A percentile compares a stretch with the other conserved stretches of the same genome.
Conservation (phyloP, 2,329 filamentous ascomycete genomes). For the Neopestalotiopsis sp. region DNA sequence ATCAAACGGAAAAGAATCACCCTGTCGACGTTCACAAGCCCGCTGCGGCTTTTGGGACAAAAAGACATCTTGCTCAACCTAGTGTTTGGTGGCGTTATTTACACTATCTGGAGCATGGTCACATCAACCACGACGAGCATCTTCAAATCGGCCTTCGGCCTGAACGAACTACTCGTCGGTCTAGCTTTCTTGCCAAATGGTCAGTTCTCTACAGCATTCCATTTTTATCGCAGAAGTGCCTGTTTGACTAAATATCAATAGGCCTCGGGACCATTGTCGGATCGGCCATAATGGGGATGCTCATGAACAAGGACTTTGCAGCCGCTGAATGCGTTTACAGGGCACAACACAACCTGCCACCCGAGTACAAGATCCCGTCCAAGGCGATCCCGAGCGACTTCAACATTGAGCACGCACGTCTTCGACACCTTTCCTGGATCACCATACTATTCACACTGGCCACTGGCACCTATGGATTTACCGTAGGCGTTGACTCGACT, state of each 20-base stretch:
- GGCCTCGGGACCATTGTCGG: constrained; percentile 47
- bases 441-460: constrained; percentile 41
- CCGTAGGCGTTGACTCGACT: constrained; percentile 28
- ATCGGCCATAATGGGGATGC: constrained; percentile 44
- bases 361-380: constrained; percentile 30
- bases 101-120: constrained; percentile 47
- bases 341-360: constrained; percentile 33
- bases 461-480: constrained; percentile 41
- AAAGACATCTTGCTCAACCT: constrained; percentile 44
- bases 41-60: constrained; percentile 44
- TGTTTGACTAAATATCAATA: constrained; percentile 11
- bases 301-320: constrained; percentile 46
- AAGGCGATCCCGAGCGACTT: constrained; percentile 42
- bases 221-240: background rate
- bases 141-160: constrained; percentile 30
- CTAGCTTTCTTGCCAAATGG: constrained; percentile 20
- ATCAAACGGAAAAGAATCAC: constrained; percentile 30
- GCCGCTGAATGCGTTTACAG: constrained; percentile 34
- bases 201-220: background rate
- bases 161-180: constrained; percentile 18
- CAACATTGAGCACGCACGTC: constrained; percentile 46
- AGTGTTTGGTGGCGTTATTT: constrained; percentile 35
- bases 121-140: constrained; percentile 42
- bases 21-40: constrained; percentile 38
- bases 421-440: constrained; percentile 47